Percentiles rank a stretch among this genome's conserved stretches.
phyloP scores from a whole-genome alignment of 257 asterid species.

The Solanum arcanum region DNA sequence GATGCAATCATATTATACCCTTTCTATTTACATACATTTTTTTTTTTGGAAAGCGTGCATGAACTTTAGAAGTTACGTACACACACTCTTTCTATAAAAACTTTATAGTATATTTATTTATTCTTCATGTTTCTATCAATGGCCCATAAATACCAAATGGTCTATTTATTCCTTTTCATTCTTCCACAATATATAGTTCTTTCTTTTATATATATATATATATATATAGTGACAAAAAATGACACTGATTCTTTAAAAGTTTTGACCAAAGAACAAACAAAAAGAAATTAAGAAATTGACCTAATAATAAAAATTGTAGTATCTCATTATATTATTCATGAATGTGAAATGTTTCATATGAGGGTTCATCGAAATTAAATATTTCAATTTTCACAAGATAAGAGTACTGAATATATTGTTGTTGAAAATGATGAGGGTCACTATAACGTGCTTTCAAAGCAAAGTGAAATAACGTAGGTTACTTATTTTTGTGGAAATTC shows the following conservation, averaged over 20 bases:
- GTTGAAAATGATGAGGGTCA: background rate
- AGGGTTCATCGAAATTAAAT: background rate
- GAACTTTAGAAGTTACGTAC: constrained; percentile 21
- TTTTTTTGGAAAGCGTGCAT: constrained; percentile 23
- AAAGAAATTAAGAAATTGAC: background rate
- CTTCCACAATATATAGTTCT: background rate
- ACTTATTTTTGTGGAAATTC: background rate
- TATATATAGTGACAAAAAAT: background rate
- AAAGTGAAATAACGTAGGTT: background rate
- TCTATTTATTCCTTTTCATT: background rate
- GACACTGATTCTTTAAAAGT: background rate
- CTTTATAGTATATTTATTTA: background rate
- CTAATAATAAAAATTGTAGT: background rate
- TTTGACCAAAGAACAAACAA: background rate
- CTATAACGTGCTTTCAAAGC: background rate
- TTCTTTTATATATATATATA: background rate
- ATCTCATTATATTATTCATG: background rate
- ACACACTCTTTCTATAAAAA: background rate
- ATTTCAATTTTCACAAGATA: too few species aligned
- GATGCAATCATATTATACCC: background rate
- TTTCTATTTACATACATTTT: background rate
- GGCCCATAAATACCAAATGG: constrained; percentile 8
- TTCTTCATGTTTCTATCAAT: background rate
- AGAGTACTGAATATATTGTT: background rate
- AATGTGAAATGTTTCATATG: background rate